A percentile compares a stretch with the other conserved stretches of the same genome.
Evolutionary conservation across 1,284 basidiomycete genomes (phyloP).

Genomic region (Neonothopanus nambi): DNA sequence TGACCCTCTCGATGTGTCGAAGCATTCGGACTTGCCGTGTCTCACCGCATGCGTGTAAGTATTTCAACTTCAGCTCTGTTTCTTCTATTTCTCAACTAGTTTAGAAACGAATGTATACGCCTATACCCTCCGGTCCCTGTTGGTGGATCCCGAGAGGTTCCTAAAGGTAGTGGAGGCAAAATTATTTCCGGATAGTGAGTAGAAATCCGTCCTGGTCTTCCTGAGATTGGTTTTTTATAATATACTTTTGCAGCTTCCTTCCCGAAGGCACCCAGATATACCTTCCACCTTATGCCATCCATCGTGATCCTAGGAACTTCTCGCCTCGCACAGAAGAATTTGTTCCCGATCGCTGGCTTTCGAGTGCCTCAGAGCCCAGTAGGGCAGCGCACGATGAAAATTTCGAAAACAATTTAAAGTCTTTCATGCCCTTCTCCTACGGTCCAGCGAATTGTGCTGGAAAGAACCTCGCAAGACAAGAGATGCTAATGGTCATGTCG

Average conservation of each 20-base stretch:
- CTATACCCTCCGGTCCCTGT: conserved; percentile 54
- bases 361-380: background rate
- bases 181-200: conserved; percentile 34
- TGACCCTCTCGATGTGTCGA: conserved; percentile 33
- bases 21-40: conserved; percentile 41
- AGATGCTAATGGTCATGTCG: conserved; percentile 32
- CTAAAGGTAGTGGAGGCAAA: conserved; percentile 38
- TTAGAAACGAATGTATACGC: conserved; percentile 59
- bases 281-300: conserved; percentile 48
- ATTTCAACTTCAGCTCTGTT: background rate
- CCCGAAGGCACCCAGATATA: conserved; percentile 50
- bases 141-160: conserved; percentile 50
- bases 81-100: background rate
- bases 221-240: too few species aligned
- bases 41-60: conserved; percentile 55
- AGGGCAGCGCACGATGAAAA: too few species aligned
- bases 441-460: conserved; percentile 42
- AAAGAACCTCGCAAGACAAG: conserved; percentile 34
- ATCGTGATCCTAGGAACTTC: conserved; percentile 40
- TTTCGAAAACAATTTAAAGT: conserved; percentile 23
- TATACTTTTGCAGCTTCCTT: conserved; percentile 38
- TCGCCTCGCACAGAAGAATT: conserved; percentile 38
- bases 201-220: conserved; percentile 12
- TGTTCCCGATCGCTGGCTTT: conserved; percentile 45
- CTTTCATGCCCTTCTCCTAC: conserved; percentile 41